Percentiles rank a stretch among this genome's conserved stretches.
phyloP scores from a whole-genome alignment of 1,139 yeast species.

The Suhomyces bokatorum region DNA sequence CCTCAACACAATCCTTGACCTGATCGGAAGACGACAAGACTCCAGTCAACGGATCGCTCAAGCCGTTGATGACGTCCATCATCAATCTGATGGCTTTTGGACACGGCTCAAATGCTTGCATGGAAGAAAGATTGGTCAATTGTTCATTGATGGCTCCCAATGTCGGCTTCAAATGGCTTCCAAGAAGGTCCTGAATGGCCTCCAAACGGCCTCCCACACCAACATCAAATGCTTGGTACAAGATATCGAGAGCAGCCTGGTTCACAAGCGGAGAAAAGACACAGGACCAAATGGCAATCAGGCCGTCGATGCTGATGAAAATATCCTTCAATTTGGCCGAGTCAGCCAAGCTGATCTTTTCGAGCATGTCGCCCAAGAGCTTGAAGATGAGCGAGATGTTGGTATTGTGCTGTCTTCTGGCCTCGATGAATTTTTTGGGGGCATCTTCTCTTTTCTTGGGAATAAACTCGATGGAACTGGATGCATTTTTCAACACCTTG shows the following conservation, averaged over 20 bases:
- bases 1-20: conserved; percentile 9
- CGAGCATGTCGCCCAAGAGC: conserved; percentile 29
- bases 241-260: conserved; percentile 69
- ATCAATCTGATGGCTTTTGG: conserved; percentile 73
- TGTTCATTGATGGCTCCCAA: conserved; percentile 51
- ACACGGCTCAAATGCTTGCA: conserved; percentile 67
- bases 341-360: conserved; percentile 42
- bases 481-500: conserved; percentile 43
- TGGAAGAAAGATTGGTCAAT: conserved; percentile 43
- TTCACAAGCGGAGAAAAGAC: conserved; percentile 60
- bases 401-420: conserved; percentile 34
- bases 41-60: conserved; percentile 69
- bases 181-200: conserved; percentile 60
- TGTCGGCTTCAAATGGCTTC: conserved; percentile 42
- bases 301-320: conserved; percentile 23
- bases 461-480: conserved; percentile 39
- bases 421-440: conserved; percentile 24
- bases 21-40: conserved; percentile 21
- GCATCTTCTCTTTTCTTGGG: conserved; percentile 24
- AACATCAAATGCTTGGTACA: conserved; percentile 73
- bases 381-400: conserved; percentile 28
- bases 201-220: conserved; percentile 62
- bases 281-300: conserved; percentile 69
- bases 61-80: conserved; percentile 68
- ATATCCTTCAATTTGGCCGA: conserved; percentile 41